Conservation (phyloP, 2,329 filamentous ascomycete genomes). For the Lachnellula cervina region DNA sequence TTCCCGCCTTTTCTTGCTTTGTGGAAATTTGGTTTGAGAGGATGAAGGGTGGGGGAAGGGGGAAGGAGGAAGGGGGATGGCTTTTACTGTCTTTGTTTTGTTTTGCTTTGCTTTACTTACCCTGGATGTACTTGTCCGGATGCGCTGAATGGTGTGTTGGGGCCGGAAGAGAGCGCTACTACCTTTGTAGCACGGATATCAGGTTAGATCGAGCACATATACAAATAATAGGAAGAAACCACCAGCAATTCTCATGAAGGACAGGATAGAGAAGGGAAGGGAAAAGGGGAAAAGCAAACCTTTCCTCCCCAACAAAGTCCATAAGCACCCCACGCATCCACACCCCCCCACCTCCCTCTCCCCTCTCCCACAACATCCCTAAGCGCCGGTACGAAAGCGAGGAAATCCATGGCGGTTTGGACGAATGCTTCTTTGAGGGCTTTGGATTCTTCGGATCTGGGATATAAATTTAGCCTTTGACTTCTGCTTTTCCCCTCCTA, state of each 20-base stretch:
- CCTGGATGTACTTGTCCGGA: constrained; percentile 27
- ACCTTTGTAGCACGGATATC: constrained; percentile 9
- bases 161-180: constrained; percentile 14
- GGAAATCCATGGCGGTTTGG: constrained; percentile 5
- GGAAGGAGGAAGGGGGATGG: background rate
- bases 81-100: too few relatives aligned
- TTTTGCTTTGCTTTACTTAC: background rate
- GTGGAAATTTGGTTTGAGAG: too few relatives aligned
- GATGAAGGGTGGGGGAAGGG: too few relatives aligned
- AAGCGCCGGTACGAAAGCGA: background rate
- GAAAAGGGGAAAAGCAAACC: constrained; percentile 10
- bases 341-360: constrained; percentile 44
- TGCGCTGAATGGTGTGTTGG: constrained; percentile 18
- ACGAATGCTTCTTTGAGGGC: constrained; percentile 3
- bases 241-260: too few relatives aligned
- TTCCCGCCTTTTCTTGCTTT: too few relatives aligned
- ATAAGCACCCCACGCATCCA: constrained; percentile 40
- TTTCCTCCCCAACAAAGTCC: constrained; percentile 30
- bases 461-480: background rate
- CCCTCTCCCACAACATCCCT: constrained; percentile 29
- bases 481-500: constrained; percentile 46
- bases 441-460: background rate
- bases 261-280: background rate
- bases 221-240: background rate
- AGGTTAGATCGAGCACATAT: background rate